These are phyloP conservation scores for Angophora floribunda DNA, from an alignment of 345 rosid genomes.

Conservation along the genomic window DNA sequence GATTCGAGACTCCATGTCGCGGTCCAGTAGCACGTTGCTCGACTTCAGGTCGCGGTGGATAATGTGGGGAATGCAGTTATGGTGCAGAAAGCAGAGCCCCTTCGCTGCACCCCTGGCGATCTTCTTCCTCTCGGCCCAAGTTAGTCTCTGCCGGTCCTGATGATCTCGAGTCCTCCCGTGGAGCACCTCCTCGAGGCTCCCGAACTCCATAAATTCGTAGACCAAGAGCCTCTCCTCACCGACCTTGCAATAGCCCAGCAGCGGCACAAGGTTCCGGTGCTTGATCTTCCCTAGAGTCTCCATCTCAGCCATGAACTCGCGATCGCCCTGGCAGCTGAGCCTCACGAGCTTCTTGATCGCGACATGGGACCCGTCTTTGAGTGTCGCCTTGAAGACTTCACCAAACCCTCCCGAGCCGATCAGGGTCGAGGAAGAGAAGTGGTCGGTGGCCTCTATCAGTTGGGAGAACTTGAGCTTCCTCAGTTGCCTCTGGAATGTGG, in stretches of 20 bases:
- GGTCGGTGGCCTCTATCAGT: conserved; percentile 88
- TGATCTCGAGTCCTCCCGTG: conserved; percentile 53
- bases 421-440: conserved; percentile 81
- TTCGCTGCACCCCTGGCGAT: conserved; percentile 91
- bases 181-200: conserved; percentile 90
- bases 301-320: conserved; percentile 99
- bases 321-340: conserved; percentile 87
- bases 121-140: conserved; percentile 85
- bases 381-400: conserved; percentile 87
- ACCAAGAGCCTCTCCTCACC: conserved; percentile 95
- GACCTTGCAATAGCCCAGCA: conserved; percentile 79
- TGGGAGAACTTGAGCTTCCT: conserved; percentile 89
- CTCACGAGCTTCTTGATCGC: conserved; percentile 93
- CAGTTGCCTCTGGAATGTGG: conserved; percentile 77
- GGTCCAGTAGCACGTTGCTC: conserved; percentile 79
- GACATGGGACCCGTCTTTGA: conserved; percentile 87
- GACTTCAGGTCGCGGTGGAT: conserved; percentile 96
- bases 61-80: conserved; percentile 94
- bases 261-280: conserved; percentile 86
- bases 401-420: conserved; percentile 92
- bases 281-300: conserved; percentile 94
- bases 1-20: conserved; percentile 93
- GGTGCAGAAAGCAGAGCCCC: conserved; percentile 92
- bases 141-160: conserved; percentile 37
- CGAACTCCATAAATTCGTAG: conserved; percentile 85